Percentiles rank a stretch among this genome's conserved stretches.
phyloP scores from a whole-genome alignment of 2,329 filamentous ascomycete genomes.

The Phyllosticta paracitricarpa region DNA sequence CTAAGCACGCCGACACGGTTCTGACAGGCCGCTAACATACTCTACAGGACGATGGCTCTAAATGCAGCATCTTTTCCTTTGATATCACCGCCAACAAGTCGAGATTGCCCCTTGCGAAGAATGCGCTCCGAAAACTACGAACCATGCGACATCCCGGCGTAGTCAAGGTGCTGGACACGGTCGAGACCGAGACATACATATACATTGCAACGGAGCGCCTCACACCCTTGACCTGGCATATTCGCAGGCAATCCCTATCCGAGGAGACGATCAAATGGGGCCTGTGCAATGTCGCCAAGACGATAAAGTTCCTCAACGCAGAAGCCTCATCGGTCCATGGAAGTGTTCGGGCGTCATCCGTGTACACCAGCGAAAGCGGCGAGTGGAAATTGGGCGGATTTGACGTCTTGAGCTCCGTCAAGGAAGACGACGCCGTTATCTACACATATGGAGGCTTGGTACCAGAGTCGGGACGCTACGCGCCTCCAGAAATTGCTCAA shows the following conservation, averaged over 20 bases:
- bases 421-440: constrained; percentile 88
- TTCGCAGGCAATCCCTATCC: constrained; percentile 75
- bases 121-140: constrained; percentile 86
- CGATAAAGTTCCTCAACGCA: constrained; percentile 89
- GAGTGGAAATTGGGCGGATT: constrained; percentile 97
- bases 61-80: constrained; percentile 96
- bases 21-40: not conserved
- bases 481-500: constrained; percentile 75
- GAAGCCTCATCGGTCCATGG: constrained; percentile 90
- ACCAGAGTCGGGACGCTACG: constrained; percentile 75
- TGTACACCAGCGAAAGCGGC: constrained; percentile 91
- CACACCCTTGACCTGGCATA: constrained; percentile 78
- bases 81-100: constrained; percentile 74
- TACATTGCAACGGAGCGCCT: constrained; percentile 93
- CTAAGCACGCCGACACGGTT: not conserved
- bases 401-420: constrained; percentile 86
- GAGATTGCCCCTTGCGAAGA: constrained; percentile 76
- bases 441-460: constrained; percentile 83
- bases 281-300: constrained; percentile 78
- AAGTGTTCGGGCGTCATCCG: constrained; percentile 69
- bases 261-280: constrained; percentile 97
- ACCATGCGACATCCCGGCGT: constrained; percentile 91
- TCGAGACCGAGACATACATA: constrained; percentile 93
- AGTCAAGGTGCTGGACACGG: constrained; percentile 85
- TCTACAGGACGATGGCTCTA: constrained; percentile 75